Percentiles rank a stretch among this genome's conserved stretches.
phyloP scores from a whole-genome alignment of 2,329 filamentous ascomycete species.

The Chlorencoelia australis region DNA sequence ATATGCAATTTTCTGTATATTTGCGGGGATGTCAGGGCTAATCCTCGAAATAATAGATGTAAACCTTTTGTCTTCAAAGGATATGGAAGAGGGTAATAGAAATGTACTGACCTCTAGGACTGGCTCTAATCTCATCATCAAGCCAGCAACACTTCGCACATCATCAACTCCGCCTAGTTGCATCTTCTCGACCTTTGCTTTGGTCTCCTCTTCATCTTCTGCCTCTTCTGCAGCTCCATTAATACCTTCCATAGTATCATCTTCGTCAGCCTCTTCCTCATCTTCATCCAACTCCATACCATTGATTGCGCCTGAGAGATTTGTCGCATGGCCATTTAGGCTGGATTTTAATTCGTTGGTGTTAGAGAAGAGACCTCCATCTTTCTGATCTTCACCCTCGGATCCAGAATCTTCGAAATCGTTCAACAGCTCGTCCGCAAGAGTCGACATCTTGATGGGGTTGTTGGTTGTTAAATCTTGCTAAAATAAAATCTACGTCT shows the following conservation, averaged over 20 bases:
- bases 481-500: no score
- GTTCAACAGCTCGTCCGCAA: constrained; percentile 85
- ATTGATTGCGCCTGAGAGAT: constrained; percentile 28
- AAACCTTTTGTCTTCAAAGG: constrained; percentile 41
- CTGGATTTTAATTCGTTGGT: constrained; percentile 32
- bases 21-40: constrained; percentile 57
- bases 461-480: constrained; percentile 2
- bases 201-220: constrained; percentile 56
- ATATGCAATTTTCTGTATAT: constrained; percentile 65
- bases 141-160: constrained; percentile 64
- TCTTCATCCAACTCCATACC: constrained; percentile 52
- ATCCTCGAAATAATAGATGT: constrained; percentile 47
- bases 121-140: constrained; percentile 75
- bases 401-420: constrained; percentile 83
- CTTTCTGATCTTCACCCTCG: constrained; percentile 55
- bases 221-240: constrained; percentile 36
- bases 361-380: constrained; percentile 34
- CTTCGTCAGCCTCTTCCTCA: constrained; percentile 49
- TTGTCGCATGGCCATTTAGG: constrained; percentile 23
- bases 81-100: constrained; percentile 16
- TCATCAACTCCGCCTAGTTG: constrained; percentile 63
- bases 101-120: constrained; percentile 64
- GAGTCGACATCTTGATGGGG: constrained; percentile 60
- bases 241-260: constrained; percentile 44
- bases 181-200: constrained; percentile 76